Evolutionary conservation across 1,284 basidiomycete genomes (phyloP), one percentile per base, ranked within the genome.

Genomic region (Schizopora paradoxa): DNA sequence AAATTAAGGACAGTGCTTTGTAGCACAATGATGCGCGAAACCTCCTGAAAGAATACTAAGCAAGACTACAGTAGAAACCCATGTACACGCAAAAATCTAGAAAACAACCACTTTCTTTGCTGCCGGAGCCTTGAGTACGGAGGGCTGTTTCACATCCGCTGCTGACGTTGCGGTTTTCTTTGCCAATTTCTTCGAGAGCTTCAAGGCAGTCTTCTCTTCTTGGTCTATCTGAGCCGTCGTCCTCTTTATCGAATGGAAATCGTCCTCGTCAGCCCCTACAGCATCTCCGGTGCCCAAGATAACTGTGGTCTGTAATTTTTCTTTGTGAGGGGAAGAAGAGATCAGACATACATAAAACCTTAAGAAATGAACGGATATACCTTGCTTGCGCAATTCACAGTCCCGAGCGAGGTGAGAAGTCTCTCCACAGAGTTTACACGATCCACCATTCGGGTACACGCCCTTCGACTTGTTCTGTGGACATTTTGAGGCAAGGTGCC

Each of bases 361-460:
- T 26, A 52, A 34, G 40, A 19, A 16, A 26, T 11, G 32, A 26
- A 16, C 42, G 26, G 22, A 57, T 67, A 36, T 51, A 77, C 85
- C 79, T 60, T 73, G 68, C 58, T 75, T 76, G 45, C 84, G 65
- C 48, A 87, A 61, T 23, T 69, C 69, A 61, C 93, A 97, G 62
- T 95, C 80, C 57, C 80, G 87, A 0, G 91, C 92, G 7, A 95
- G 73, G 67, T 96, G 93, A 1, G 81, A 76, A 3, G 83, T 92
- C 41, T 86, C 78, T 3, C 81, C 78, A 60, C 93, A 97, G 7
- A 96, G 70, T 59, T 92, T 95, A 61, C 93, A 97, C 48, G 73
- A 76, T 2, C 93, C 93, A 18, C 93, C 93, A 53, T 94, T 87
- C 0, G 91, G 90, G 58, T 96, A 97, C 22, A 96, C 74, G 1